phyloP scores from a whole-genome alignment of 805 yeast genomes.

The Suhomyces xylopsoci region DNA sequence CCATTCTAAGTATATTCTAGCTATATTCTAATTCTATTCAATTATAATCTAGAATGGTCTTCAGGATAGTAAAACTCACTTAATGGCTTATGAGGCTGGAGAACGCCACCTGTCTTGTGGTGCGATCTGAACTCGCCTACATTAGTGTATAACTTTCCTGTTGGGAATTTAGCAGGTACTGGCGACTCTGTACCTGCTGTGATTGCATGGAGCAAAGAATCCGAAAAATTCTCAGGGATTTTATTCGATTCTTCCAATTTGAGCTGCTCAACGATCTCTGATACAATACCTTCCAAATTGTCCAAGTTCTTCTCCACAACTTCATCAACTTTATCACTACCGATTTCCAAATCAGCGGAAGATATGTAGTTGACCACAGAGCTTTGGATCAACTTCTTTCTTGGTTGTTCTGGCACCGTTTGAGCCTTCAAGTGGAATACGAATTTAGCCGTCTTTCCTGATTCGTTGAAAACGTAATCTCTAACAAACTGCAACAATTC shows the following conservation, averaged over 20 bases:
- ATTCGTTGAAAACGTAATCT: slow-evolving; percentile 29
- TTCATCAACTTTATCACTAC: slow-evolving; percentile 23
- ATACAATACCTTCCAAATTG: slow-evolving; percentile 6
- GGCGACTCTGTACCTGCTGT: slow-evolving; percentile 19
- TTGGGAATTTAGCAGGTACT: slow-evolving; percentile 43
- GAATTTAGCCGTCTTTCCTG: slow-evolving; percentile 17
- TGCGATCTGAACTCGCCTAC: slow-evolving; percentile 56
- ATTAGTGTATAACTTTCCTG: slow-evolving; percentile 44
- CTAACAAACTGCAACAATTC: slow-evolving; percentile 59
- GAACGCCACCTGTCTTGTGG: slow-evolving; percentile 56
- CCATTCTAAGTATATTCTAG: too few species aligned
- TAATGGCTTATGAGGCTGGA: slow-evolving; percentile 45
- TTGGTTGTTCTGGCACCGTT: slow-evolving; percentile 15
- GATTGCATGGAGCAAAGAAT: slow-evolving; percentile 14
- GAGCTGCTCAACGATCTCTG: slow-evolving; percentile 15
- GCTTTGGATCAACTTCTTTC: slow-evolving; percentile 19
- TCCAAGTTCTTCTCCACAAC: slow-evolving; percentile 10
- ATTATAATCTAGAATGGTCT: slow-evolving; percentile 10
- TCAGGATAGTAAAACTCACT: slow-evolving; percentile 23
- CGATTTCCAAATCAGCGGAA: slow-evolving; percentile 19
- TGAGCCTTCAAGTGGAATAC: slow-evolving; percentile 54
- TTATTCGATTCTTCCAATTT: slow-evolving; percentile 22
- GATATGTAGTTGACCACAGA: slow-evolving; percentile 27
- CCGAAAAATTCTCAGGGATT: slow-evolving; percentile 10
- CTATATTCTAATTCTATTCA: neutral